These are phyloP conservation scores for Cytospora mali DNA, from an alignment of 2,329 filamentous ascomycete species.

Conservation along the genomic window DNA sequence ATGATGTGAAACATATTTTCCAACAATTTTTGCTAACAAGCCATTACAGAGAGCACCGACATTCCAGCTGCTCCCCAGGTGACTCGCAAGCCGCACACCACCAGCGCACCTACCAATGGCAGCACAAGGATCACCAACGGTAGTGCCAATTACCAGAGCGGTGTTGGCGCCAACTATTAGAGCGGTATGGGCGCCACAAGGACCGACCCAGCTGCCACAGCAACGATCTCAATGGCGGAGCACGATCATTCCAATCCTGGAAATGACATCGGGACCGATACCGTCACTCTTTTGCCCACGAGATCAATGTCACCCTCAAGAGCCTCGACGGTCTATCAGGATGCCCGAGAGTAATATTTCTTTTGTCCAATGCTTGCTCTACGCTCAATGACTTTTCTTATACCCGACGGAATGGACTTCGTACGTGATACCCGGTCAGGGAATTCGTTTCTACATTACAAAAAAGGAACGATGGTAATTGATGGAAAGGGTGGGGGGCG, in stretches of 20 bases:
- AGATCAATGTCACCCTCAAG: slow-evolving; percentile 7
- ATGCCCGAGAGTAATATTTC: slow-evolving; percentile 10
- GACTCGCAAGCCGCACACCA: slow-evolving; percentile 47
- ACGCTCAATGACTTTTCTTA: background rate
- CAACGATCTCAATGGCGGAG: background rate
- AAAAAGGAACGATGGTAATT: background rate
- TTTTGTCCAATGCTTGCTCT: background rate
- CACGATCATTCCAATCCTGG: background rate
- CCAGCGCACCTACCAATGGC: slow-evolving; percentile 24
- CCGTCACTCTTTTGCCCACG: background rate
- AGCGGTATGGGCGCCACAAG: background rate
- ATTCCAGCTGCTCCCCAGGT: slow-evolving; percentile 65
- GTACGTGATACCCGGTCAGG: background rate
- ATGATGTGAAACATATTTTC: background rate
- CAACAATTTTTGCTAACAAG: slow-evolving; percentile 5
- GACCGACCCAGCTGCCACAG: background rate
- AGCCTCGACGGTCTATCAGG: slow-evolving; percentile 16
- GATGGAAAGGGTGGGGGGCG: background rate
- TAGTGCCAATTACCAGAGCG: slow-evolving; percentile 25
- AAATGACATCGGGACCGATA: background rate
- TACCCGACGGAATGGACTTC: background rate
- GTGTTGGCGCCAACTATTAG: background rate
- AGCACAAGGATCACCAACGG: slow-evolving; percentile 31
- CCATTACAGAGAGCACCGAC: slow-evolving; percentile 57
- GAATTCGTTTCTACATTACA: background rate